Conservation (phyloP, 2,329 filamentous ascomycete genomes). For the Scortechinia acanthostroma region DNA sequence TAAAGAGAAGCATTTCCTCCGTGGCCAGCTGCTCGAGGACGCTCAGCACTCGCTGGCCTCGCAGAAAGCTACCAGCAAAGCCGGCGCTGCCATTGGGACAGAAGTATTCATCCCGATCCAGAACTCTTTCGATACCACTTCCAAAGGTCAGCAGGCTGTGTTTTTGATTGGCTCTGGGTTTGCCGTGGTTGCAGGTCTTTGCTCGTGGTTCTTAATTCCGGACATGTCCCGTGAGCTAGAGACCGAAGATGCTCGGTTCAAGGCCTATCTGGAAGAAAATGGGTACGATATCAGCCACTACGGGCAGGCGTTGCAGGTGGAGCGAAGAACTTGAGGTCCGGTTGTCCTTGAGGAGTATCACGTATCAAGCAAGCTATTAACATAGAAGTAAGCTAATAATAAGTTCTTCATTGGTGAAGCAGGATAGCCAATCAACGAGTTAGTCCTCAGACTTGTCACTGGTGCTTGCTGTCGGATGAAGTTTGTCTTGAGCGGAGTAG, state of each 20-base stretch:
- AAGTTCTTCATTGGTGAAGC: too few species aligned
- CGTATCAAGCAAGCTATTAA: too few species aligned
- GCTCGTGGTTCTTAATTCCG: slow-evolving; percentile 35
- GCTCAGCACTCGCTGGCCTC: slow-evolving; percentile 17
- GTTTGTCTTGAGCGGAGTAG: too few species aligned
- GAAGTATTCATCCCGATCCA: slow-evolving; percentile 42
- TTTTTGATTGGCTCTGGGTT: slow-evolving; percentile 42
- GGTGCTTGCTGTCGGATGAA: too few species aligned
- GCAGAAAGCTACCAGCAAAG: slow-evolving; percentile 29
- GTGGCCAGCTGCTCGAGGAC: slow-evolving; percentile 20
- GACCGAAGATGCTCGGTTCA: slow-evolving; percentile 33
- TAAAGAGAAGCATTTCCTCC: slow-evolving; percentile 29
- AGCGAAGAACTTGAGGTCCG: too few species aligned
- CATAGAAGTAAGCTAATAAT: too few species aligned
- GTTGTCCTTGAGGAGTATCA: too few species aligned
- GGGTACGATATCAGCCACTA: slow-evolving; percentile 23
- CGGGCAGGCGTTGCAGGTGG: too few species aligned
- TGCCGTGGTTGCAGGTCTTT: slow-evolving; percentile 31
- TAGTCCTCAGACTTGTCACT: too few species aligned
- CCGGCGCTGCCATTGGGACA: slow-evolving; percentile 38
- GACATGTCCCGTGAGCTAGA: slow-evolving; percentile 30
- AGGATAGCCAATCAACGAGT: too few species aligned
- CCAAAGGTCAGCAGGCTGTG: slow-evolving; percentile 35
- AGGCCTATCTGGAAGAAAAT: slow-evolving; percentile 29
- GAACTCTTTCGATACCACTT: slow-evolving; percentile 25